Base-by-base conservation (phyloP, 176 grass and related monocot species). In the Hyparrhenia diplandra region DNA sequence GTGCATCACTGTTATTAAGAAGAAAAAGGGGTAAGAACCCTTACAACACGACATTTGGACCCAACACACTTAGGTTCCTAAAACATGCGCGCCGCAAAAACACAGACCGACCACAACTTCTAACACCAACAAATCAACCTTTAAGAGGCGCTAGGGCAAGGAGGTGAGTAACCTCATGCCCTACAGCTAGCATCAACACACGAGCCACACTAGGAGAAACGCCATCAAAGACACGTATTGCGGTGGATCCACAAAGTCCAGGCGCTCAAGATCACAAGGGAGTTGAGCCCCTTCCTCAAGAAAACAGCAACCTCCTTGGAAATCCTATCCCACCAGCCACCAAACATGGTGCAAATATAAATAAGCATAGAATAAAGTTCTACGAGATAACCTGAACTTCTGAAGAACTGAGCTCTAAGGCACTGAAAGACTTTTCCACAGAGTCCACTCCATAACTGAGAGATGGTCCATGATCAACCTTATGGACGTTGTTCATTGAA, bases 321-420 rank as follows among this genome's bases (percentile, higher is more conserved):
- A 24, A 58, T 58, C 54, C n/a, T 59, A 25, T 59, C 10, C n/a
- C 55, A 25, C 55, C 10, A 59, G 55, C 30, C 3, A 13, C 35
- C 21, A 49, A 49, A 27, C 4, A 18, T 8, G 36, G 64, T 35
- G 54, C 58, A 78, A 70, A 46, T 67, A 41, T 46, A 24, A 25
- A 73, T 67, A 55, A 64, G 57, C 42, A 69, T 70, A 62, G 13
- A 47, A 28, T 20, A 69, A 77, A 71, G 18, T 20, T 49, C 76
- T 10, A 34, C 77, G 20, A 51, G 8, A 10, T 77, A 63, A 87
- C 86, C 86, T 83, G 65, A 78, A 45, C 13, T 78, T 72, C 57
- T 83, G 79, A 68, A 61, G 78, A 54, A 82, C 47, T 58, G 45
- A 87, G 65, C 55, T 77, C 66, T 27, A 65, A 42, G 25, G 57